Evolutionary conservation across 441 rosid genomes (phyloP).

Genomic region (Brassica hybrid): DNA sequence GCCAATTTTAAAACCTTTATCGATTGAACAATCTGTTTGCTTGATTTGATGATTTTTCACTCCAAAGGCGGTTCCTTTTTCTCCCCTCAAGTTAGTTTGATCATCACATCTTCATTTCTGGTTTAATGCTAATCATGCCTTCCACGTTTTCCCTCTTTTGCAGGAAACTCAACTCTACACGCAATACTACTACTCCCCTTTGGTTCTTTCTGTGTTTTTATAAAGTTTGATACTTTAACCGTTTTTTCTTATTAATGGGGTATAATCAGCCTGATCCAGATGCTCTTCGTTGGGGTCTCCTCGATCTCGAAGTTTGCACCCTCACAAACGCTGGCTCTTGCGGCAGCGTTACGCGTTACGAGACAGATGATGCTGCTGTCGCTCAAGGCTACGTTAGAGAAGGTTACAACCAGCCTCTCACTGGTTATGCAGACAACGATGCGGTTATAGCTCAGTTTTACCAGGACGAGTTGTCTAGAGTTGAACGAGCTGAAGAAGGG

Average conservation of each 20-base stretch:
- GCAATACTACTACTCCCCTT: constrained; percentile 11
- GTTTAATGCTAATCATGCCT: constrained; percentile 22
- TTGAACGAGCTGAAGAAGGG: constrained; percentile 63
- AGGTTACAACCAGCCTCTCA: constrained; percentile 49
- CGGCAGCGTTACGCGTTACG: constrained; percentile 58
- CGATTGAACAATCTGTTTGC: too few relatives aligned
- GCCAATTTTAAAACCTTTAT: too few relatives aligned
- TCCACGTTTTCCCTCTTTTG: constrained; percentile 32
- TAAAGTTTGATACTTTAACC: constrained; percentile 17
- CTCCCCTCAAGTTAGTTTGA: neutral
- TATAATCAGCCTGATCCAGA: constrained; percentile 68
- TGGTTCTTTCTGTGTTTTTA: neutral
- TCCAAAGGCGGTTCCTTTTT: neutral
- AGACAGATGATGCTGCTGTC: constrained; percentile 46
- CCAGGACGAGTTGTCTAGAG: constrained; percentile 78
- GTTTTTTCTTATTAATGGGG: constrained; percentile 23
- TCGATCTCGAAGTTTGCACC: constrained; percentile 64
- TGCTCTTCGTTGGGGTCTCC: constrained; percentile 84
- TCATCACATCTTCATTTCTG: neutral
- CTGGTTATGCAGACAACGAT: constrained; percentile 64
- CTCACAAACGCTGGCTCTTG: constrained; percentile 60
- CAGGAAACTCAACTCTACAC: constrained; percentile 21
- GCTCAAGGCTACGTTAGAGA: constrained; percentile 62
- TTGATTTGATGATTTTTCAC: neutral
- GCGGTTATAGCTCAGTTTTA: constrained; percentile 77